Percentiles rank a stretch among this genome's conserved stretches.
Evolutionary conservation across 805 yeast genomes (phyloP).

Genomic region (Candida ponderosae): DNA sequence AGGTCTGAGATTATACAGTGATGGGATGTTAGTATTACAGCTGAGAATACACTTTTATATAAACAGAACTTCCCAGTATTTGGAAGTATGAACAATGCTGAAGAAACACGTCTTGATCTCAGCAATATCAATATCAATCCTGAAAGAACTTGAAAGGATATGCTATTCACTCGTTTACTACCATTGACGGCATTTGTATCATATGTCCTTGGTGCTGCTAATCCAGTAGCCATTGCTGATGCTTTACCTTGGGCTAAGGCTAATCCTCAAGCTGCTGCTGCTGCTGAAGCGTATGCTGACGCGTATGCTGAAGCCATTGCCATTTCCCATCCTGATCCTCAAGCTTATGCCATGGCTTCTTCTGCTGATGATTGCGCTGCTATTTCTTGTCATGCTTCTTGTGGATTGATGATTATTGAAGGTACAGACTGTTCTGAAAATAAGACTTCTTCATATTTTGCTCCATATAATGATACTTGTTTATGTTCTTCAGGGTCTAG

Average conservation of each 20-base stretch:
- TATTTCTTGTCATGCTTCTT: slow-evolving; percentile 19
- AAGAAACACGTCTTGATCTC: no score
- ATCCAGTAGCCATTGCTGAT: neutral
- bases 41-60: no score
- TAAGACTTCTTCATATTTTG: slow-evolving; percentile 6
- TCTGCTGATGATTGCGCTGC: slow-evolving; percentile 13
- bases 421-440: slow-evolving; percentile 19
- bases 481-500: slow-evolving; percentile 8
- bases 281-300: slow-evolving; percentile 1
- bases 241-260: neutral
- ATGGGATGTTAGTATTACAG: no score
- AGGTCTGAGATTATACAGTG: no score
- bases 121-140: no score
- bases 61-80: no score
- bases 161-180: no score
- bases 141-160: no score
- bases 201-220: slow-evolving; percentile 1
- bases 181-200: neutral
- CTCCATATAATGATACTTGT: slow-evolving; percentile 6
- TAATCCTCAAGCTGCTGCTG: slow-evolving; percentile 1
- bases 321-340: slow-evolving; percentile 5
- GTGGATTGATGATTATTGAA: slow-evolving; percentile 23
- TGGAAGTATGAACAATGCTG: no score
- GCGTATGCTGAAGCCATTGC: slow-evolving; percentile 3
- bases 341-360: slow-evolving; percentile 14